phyloP scores from a whole-genome alignment of 2,329 filamentous ascomycete genomes.

The Stachybotrys elegans region DNA sequence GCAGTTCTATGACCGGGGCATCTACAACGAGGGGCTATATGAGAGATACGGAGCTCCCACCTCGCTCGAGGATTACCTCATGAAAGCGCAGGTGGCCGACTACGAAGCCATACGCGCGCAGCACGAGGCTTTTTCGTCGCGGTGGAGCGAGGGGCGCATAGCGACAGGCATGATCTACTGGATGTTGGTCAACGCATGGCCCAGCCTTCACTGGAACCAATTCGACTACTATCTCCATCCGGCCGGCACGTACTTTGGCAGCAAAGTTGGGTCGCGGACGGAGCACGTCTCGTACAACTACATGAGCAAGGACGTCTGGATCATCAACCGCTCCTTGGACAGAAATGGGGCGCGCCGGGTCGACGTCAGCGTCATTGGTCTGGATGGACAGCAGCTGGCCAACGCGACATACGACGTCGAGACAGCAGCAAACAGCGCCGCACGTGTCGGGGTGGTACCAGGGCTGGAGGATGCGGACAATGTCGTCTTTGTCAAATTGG shows the following conservation, averaged over 20 bases:
- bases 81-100: conserved; percentile 57
- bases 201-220: conserved; percentile 59
- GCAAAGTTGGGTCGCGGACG: conserved; percentile 41
- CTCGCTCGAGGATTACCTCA: conserved; percentile 51
- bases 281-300: conserved; percentile 56
- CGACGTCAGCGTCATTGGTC: conserved; percentile 43
- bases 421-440: conserved; percentile 40
- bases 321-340: conserved; percentile 49
- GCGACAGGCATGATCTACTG: conserved; percentile 61
- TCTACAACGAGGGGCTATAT: conserved; percentile 53
- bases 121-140: conserved; percentile 50
- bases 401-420: conserved; percentile 21
- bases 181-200: conserved; percentile 65
- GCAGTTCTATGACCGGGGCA: conserved; percentile 48
- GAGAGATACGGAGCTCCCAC: conserved; percentile 41
- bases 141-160: conserved; percentile 44
- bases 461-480: conserved; percentile 27
- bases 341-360: conserved; percentile 34
- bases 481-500: conserved; percentile 45
- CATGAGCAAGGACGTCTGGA: conserved; percentile 34
- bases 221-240: conserved; percentile 60
- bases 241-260: conserved; percentile 54
- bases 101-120: conserved; percentile 58
- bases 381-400: conserved; percentile 37
- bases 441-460: conserved; percentile 16